Base-by-base conservation (phyloP, 306 rosid species). In the Acmispon strigosus region DNA sequence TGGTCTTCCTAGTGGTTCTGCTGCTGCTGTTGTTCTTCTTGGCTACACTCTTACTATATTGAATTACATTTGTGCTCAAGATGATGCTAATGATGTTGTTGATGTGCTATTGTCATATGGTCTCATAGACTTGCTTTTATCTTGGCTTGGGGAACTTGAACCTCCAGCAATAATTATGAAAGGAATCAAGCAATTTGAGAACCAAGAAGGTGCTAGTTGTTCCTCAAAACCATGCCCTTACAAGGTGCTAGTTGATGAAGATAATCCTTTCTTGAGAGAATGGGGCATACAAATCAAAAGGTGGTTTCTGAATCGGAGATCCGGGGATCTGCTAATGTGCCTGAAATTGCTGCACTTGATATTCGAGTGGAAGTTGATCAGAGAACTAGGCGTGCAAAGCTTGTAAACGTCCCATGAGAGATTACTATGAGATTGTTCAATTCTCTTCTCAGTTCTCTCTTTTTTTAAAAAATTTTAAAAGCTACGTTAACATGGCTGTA, bases 241-340 rank as follows among this genome's bases (percentile, higher is more conserved):
- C 76, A 87, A 68, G 62, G 94, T n/a, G n/a, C n/a, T n/a, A n/a
- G n/a, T 80, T 17, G 97, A 94, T 62, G 92, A 94, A 20, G 94
- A 92, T 36, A 89, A 89, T 66, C 96, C 95, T 6, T 94, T 75
- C 79, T 52, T 89, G 71, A 94, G 96, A 82, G 97, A 94, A 76
- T 89, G 98, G 92, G 95, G 92, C 47, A 80, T 87, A 77, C 91
- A 80, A 90, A 94, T 59, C 84, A 86, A 71, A 84, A 15, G 80
- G 83, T 69, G 7, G 92, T 94, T 73, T 70, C 90, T 54, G 90
- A 92, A 70, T 74, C 87, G 78, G 86, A 89, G 85, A 71, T 89
- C 17, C 89, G 86, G 66, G 88, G 94, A 20, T 72, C 95, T 49
- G 90, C 79, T 66, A 86, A 90, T 70, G 62, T 80, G 72, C 96